Conservation (phyloP, 768 basidiomycete species). For the Suillus subalutaceus region DNA sequence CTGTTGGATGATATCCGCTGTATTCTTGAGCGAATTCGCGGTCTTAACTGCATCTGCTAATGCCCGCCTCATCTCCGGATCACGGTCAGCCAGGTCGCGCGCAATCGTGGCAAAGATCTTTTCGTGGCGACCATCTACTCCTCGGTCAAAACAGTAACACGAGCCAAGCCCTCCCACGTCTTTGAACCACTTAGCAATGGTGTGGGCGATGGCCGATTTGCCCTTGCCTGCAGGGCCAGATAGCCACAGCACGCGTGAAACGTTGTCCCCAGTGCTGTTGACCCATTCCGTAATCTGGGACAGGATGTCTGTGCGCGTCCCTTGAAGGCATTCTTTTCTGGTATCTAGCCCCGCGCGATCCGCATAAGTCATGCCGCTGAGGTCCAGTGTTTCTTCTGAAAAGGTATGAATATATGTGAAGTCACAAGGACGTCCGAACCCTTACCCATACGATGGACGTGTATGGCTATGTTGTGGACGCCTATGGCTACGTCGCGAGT, state of each 20-base stretch:
- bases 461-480: not conserved
- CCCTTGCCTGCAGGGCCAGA: too few relatives aligned
- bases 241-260: too few relatives aligned
- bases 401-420: not conserved
- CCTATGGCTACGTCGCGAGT: not conserved
- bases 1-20: too few relatives aligned
- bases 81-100: conserved; percentile 18
- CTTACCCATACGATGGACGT: not conserved
- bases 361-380: conserved; percentile 11
- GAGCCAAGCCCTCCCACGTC: conserved; percentile 18
- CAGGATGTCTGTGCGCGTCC: too few relatives aligned
- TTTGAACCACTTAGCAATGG: conserved; percentile 12
- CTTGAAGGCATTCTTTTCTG: too few relatives aligned
- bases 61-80: conserved; percentile 6
- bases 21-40: too few relatives aligned
- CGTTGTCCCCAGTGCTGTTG: too few relatives aligned
- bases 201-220: conserved; percentile 17
- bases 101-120: not conserved
- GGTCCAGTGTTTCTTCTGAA: not conserved
- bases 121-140: conserved; percentile 9
- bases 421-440: not conserved
- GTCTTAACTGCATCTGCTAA: not conserved
- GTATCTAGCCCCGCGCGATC: too few relatives aligned
- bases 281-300: too few relatives aligned
- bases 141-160: conserved; percentile 25